Base-by-base conservation (phyloP, 306 rosid genomes). In the Pterocarpus macrocarpus region DNA sequence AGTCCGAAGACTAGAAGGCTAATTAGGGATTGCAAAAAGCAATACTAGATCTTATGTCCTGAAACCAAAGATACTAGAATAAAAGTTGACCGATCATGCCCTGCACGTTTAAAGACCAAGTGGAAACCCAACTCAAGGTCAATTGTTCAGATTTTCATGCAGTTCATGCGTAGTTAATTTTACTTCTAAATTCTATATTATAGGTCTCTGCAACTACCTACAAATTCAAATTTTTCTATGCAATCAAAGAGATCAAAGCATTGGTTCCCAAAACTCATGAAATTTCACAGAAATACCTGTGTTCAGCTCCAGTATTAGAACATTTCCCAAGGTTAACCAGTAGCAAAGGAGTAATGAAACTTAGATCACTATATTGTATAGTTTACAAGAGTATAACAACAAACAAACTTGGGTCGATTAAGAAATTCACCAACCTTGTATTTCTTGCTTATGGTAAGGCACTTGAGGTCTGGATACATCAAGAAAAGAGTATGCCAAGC, bases 271-370 rank as follows among this genome's bases (percentile, higher is more conserved):
- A 34, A 69, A 41, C 30, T 68, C 28, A 5, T 65, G 65, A 65
- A 56, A 39, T 36, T 58, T 36, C 52, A 59, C 3, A 50, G 10
- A 56, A 22, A 45, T 53, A 49, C 58, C 58, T 44, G 36, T 49
- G 62, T 69, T 76, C 65, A 47, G 77, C 71, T 69, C 71, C 34
- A 64, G 45, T 59, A 61, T 63, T 64, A 50, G 69, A 52, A 69
- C 72, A 34, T 33, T 35, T 53, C 14, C 72, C 49, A 59, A 52
- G 53, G 39, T 61, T 32, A 58, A 61, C 41, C 38, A 30, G 4
- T 32, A n/a, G 12, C 16, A 67, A 75, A 59, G 50, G 11, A 81
- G 36, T 55, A 55, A 52, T 43, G 17, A 71, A 22, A 62, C 44
- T 76, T 71, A 71, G 34, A 39, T 83, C 49, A 17, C 56, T 44